Evolutionary conservation across 495 filamentous ascomycete genomes (phyloP).

Genomic region (Pyronema omphalodes): DNA sequence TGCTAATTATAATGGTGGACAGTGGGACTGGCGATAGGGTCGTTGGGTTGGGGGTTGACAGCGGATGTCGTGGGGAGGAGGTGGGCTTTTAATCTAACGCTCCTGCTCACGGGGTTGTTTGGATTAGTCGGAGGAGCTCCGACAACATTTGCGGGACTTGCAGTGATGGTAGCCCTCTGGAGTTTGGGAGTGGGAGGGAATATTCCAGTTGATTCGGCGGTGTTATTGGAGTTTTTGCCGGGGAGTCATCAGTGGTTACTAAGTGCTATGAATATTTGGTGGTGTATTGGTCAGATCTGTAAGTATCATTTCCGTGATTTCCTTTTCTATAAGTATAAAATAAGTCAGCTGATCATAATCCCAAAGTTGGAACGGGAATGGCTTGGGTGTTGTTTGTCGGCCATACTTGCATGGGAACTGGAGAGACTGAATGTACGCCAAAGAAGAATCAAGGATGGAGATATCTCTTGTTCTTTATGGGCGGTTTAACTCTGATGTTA

Average conservation of each 20-base stretch:
- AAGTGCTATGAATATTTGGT: slow-evolving; percentile 57
- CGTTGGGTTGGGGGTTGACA: slow-evolving; percentile 68
- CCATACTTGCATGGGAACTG: slow-evolving; percentile 34
- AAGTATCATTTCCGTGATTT: no score
- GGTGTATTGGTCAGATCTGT: slow-evolving; percentile 45
- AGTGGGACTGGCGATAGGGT: slow-evolving; percentile 46
- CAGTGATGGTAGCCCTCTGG: slow-evolving; percentile 56
- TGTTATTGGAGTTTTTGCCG: slow-evolving; percentile 67
- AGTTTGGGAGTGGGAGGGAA: slow-evolving; percentile 52
- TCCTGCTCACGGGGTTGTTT: slow-evolving; percentile 48
- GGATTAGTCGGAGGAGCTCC: slow-evolving; percentile 51
- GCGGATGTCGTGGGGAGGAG: slow-evolving; percentile 55
- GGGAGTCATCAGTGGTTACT: slow-evolving; percentile 60
- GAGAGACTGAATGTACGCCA: slow-evolving; percentile 36
- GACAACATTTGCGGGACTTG: slow-evolving; percentile 45
- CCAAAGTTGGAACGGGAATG: slow-evolving; percentile 21
- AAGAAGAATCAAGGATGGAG: slow-evolving; percentile 63
- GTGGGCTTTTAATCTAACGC: slow-evolving; percentile 58
- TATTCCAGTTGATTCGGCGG: slow-evolving; percentile 61
- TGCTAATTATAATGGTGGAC: background rate
- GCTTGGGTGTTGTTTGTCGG: slow-evolving; percentile 61
- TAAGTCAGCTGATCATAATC: no score
- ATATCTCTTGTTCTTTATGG: slow-evolving; percentile 52
- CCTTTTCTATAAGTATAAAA: no score
- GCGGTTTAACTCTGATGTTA: slow-evolving; percentile 47